Evolutionary conservation across 129 eudicot genomes (phyloP).

Genomic region (Glebionis coronaria): DNA sequence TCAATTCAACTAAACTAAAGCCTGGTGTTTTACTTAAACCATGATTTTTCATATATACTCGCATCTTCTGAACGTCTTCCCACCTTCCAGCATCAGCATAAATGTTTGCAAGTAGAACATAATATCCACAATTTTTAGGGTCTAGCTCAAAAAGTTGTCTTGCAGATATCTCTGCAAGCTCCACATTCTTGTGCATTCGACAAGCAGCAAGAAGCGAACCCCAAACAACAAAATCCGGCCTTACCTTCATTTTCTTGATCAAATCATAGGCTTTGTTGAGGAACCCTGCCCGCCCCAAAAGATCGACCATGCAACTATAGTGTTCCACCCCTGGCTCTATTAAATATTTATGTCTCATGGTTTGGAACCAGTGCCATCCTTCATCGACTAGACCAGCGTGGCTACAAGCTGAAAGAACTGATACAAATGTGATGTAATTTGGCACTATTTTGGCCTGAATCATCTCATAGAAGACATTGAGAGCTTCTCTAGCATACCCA

Average conservation of each 20-base stretch:
- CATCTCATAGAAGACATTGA: constrained; percentile 49
- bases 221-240: constrained; percentile 57
- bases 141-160: constrained; percentile 50
- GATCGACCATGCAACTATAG: constrained; percentile 65
- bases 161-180: constrained; percentile 55
- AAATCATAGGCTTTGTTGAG: constrained; percentile 40
- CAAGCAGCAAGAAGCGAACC: constrained; percentile 59
- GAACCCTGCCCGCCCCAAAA: constrained; percentile 49
- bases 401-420: constrained; percentile 56
- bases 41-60: constrained; percentile 40
- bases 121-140: constrained; percentile 56
- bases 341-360: constrained; percentile 34
- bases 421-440: constrained; percentile 52
- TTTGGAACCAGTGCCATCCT: constrained; percentile 52
- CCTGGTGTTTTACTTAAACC: constrained; percentile 57
- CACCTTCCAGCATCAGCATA: constrained; percentile 73
- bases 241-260: constrained; percentile 45
- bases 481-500: constrained; percentile 54
- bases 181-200: constrained; percentile 51
- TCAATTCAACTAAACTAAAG: constrained; percentile 53
- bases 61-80: constrained; percentile 59
- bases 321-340: constrained; percentile 53
- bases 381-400: constrained; percentile 60
- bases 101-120: constrained; percentile 55
- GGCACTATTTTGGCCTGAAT: constrained; percentile 32